These are phyloP conservation scores for Kappamyces sp. DNA, from an alignment of 192 early-diverging fungal species.

Conservation along the genomic window DNA sequence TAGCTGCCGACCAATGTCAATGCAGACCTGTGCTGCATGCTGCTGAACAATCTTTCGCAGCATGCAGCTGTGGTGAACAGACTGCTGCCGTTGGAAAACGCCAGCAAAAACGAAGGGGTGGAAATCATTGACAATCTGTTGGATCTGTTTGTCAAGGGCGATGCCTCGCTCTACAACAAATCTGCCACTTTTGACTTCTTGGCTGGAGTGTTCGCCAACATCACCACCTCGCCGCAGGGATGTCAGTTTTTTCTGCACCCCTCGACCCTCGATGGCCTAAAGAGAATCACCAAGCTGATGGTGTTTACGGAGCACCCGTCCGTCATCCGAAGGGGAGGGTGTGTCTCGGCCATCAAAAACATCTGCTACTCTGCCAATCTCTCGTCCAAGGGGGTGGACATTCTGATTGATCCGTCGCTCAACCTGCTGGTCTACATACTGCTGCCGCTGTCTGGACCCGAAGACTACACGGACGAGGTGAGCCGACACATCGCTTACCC, in stretches of 20 bases:
- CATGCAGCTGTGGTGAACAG: conserved; percentile 48
- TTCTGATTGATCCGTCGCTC: conserved; percentile 64
- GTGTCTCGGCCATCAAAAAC: conserved; percentile 81
- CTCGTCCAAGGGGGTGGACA: conserved; percentile 36
- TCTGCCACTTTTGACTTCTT: conserved; percentile 77
- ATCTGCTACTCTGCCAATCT: conserved; percentile 63
- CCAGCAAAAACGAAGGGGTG: conserved; percentile 17
- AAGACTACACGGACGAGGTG: conserved; percentile 85
- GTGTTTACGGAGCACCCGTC: conserved; percentile 78
- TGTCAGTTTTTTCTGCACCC: conserved; percentile 58
- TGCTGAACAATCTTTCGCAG: conserved; percentile 88
- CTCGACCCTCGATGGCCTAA: conserved; percentile 54
- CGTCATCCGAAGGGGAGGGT: conserved; percentile 84
- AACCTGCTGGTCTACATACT: conserved; percentile 84
- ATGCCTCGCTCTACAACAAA: conserved; percentile 70
- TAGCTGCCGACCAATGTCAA: conserved; percentile 56
- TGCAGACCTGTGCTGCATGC: conserved; percentile 81
- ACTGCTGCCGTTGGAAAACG: conserved; percentile 40
- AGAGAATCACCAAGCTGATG: conserved; percentile 77
- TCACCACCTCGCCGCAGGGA: conserved; percentile 52
- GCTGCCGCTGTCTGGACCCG: conserved; percentile 83
- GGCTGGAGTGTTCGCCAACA: conserved; percentile 87
- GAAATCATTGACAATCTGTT: conserved; percentile 74
- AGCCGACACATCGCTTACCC: conserved; percentile 16
- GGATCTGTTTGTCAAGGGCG: conserved; percentile 82